Evolutionary conservation across 495 filamentous ascomycete species (phyloP).

Genomic region (Penicillium crystallinum): DNA sequence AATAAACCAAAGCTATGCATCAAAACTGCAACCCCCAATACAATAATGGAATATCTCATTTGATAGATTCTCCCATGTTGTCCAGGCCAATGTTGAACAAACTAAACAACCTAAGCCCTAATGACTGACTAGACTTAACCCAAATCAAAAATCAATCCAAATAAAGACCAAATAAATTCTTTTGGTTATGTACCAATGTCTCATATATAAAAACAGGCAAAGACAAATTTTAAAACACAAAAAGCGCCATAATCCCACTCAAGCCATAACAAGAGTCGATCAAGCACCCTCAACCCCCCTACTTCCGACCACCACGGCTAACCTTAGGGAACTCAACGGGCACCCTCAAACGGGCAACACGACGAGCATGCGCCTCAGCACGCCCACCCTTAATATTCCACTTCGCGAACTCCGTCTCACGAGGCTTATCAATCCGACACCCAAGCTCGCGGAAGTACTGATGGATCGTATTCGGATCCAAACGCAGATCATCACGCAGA

Average conservation of each 20-base stretch:
- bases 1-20: no score
- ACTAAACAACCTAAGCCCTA: neutral
- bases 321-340: constrained; percentile 79
- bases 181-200: constrained; percentile 16
- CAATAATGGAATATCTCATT: no score
- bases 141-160: neutral
- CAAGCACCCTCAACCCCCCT: constrained; percentile 3
- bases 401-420: constrained; percentile 39
- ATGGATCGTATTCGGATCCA: constrained; percentile 57
- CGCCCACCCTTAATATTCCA: constrained; percentile 50
- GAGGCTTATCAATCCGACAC: constrained; percentile 46
- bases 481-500: constrained; percentile 69
- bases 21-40: no score
- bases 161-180: neutral
- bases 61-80: neutral
- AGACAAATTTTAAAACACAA: constrained; percentile 5
- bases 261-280: constrained; percentile 4
- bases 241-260: constrained; percentile 24
- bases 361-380: constrained; percentile 54
- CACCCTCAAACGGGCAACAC: constrained; percentile 64
- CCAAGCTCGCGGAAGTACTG: constrained; percentile 81
- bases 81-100: neutral
- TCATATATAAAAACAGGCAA: constrained; percentile 20
- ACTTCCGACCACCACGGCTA: constrained; percentile 35
- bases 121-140: neutral